Evolutionary conservation across 164 flowering plant species (phyloP).

Genomic region (Magnolia kwangsiensis): DNA sequence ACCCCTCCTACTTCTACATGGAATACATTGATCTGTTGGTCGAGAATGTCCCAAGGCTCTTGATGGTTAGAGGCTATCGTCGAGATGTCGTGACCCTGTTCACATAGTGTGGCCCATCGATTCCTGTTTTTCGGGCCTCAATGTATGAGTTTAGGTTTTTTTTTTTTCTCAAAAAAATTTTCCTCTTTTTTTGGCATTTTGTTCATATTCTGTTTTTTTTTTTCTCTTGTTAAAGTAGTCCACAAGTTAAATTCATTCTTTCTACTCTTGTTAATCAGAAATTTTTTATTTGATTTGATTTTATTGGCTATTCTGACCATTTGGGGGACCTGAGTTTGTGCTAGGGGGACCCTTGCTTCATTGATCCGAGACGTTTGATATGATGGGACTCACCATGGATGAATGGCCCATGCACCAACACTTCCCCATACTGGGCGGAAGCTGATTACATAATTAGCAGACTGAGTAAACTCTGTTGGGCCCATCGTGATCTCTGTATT

Average conservation of each 20-base stretch:
- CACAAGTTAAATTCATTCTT: not conserved
- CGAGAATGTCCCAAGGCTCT: conserved; percentile 85
- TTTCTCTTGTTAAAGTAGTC: too few relatives aligned
- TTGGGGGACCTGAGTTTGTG: too few relatives aligned
- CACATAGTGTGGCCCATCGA: conserved; percentile 42
- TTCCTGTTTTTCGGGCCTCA: not conserved
- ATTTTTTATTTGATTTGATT: too few relatives aligned
- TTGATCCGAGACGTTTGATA: too few relatives aligned
- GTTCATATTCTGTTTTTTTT: not conserved
- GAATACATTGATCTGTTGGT: conserved; percentile 96
- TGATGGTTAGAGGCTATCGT: conserved; percentile 94
- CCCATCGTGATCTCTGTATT: too few relatives aligned
- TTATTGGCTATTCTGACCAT: not conserved
- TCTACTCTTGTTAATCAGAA: not conserved
- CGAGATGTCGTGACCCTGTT: conserved; percentile 93
- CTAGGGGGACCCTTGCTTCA: too few relatives aligned
- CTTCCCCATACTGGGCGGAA: too few relatives aligned
- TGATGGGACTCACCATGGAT: too few relatives aligned
- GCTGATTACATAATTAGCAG: too few relatives aligned
- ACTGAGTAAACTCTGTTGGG: too few relatives aligned
- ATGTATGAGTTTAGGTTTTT: not conserved
- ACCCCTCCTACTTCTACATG: conserved; percentile 95
- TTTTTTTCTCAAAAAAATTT: too few relatives aligned
- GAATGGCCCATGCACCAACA: too few relatives aligned
- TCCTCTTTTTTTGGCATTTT: not conserved